Conservation (phyloP, 2,329 filamentous ascomycete genomes). For the Leptographium radiaticola region DNA sequence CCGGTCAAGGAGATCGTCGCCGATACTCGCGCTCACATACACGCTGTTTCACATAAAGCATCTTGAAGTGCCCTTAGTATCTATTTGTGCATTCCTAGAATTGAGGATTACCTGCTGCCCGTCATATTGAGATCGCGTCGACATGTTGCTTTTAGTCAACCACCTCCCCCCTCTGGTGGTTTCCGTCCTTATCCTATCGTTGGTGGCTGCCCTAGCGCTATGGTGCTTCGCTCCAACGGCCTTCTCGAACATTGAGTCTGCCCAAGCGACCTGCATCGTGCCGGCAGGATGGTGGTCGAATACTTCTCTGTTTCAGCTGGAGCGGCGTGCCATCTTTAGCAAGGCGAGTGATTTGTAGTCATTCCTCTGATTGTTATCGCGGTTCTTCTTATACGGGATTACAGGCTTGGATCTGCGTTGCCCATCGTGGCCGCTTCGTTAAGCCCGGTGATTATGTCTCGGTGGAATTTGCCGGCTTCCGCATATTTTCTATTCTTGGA, state of each 20-base stretch:
- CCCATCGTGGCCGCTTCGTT: neutral
- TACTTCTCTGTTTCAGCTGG: neutral
- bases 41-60: too few species aligned
- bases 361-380: neutral
- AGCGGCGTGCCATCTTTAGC: conserved; percentile 3
- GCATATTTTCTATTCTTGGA: neutral
- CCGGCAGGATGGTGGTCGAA: neutral
- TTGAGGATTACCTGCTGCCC: too few species aligned
- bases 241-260: neutral
- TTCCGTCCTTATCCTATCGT: too few species aligned
- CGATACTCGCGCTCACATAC: neutral
- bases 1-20: neutral
- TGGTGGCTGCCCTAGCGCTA: too few species aligned
- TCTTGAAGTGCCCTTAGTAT: too few species aligned
- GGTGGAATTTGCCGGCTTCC: neutral
- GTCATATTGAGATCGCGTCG: too few species aligned
- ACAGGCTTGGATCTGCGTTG: conserved; percentile 2
- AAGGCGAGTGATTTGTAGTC: neutral
- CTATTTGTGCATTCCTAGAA: too few species aligned
- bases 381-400: neutral
- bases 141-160: too few species aligned
- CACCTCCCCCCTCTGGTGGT: too few species aligned
- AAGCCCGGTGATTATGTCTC: conserved; percentile 3
- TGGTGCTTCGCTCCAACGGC: too few species aligned
- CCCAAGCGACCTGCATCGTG: neutral